Evolutionary conservation across 1,284 basidiomycete species (phyloP), one percentile per base, ranked within the genome.

Genomic region (Puccinia polysora): DNA sequence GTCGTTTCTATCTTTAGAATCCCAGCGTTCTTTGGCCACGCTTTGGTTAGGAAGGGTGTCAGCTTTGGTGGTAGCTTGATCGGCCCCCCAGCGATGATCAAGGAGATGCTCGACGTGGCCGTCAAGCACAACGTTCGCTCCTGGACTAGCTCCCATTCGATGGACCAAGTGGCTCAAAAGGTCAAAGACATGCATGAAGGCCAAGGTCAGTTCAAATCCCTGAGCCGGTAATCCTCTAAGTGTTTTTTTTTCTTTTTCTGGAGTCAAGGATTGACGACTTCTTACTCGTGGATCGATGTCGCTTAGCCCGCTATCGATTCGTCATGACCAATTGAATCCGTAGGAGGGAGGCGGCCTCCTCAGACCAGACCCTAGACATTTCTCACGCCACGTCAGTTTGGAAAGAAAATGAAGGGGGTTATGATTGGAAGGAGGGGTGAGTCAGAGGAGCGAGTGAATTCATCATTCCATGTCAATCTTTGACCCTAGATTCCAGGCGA

Each of bases 71-170:
- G 68, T 14, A 62, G 58, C 36, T 34, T 71, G 40, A 71, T 71
- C 15, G 68, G 68, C 8, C 58, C 68, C 5, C 68, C 68, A 1
- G 32, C 18, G 0, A 52, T 71, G 59, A 71, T 71, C 32, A 71
- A 71, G 28, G 68, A 71, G 28, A 71, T 71, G 68, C 25, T 71
- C 7, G 68, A 71, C 14, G 68, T 71, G 34, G 68, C 68, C 8
- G 68, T 71, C 30, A 71, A 62, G 25, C 68, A 71, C 32, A 63
- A 63, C 36, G 68, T 71, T 28, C 36, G 38, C 12, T 15, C 68
- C 15, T 71, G 68, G 68, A 62, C 58, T 20, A 38, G 43, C 4
- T 38, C 58, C 34, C 58, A 62, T 28, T 58, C 68, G 18, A 71
- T 71, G 68, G 40, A 40, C n/a, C 32, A 71, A 20, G 58, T 71